A percentile compares a stretch with the other conserved stretches of the same genome.
Conservation (phyloP, 2,329 filamentous ascomycete species). For the Tolypocladium paradoxum region DNA sequence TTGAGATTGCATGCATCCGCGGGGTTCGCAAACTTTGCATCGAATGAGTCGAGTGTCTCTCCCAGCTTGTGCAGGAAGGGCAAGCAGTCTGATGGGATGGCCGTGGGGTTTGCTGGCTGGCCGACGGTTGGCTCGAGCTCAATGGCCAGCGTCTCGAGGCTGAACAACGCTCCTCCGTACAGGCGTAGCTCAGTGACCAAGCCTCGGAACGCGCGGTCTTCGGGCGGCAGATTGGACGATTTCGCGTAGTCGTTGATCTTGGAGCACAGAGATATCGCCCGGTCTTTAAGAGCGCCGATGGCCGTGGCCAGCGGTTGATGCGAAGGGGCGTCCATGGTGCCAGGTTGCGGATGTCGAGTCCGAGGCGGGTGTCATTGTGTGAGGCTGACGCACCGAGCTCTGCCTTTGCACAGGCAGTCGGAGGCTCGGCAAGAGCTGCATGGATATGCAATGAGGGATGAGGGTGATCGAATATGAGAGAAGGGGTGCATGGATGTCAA, state of each 20-base stretch:
- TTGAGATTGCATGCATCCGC: neutral
- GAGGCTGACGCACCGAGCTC: neutral
- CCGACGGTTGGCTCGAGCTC: constrained; percentile 6
- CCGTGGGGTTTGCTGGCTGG: neutral
- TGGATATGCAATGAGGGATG: too few relatives aligned
- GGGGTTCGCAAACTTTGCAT: neutral
- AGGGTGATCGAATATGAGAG: neutral
- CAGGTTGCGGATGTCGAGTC: neutral
- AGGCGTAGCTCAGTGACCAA: constrained; percentile 10
- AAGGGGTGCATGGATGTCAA: neutral
- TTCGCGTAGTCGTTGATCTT: neutral
- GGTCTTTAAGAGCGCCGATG: neutral
- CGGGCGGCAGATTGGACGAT: neutral
- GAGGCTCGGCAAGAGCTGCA: too few relatives aligned
- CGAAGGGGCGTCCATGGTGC: neutral
- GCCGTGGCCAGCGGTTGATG: neutral
- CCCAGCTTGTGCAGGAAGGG: neutral
- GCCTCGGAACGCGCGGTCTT: neutral
- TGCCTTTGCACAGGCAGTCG: neutral
- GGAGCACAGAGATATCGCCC: neutral
- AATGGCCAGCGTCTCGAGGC: constrained; percentile 11
- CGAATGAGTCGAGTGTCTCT: neutral
- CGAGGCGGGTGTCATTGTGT: neutral
- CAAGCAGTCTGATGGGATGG: neutral
- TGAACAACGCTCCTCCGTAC: constrained; percentile 11